Evolutionary conservation across 2,329 filamentous ascomycete species (phyloP), one percentile per base, ranked within the genome.

Genomic region (Arthrobotrys megalospora): DNA sequence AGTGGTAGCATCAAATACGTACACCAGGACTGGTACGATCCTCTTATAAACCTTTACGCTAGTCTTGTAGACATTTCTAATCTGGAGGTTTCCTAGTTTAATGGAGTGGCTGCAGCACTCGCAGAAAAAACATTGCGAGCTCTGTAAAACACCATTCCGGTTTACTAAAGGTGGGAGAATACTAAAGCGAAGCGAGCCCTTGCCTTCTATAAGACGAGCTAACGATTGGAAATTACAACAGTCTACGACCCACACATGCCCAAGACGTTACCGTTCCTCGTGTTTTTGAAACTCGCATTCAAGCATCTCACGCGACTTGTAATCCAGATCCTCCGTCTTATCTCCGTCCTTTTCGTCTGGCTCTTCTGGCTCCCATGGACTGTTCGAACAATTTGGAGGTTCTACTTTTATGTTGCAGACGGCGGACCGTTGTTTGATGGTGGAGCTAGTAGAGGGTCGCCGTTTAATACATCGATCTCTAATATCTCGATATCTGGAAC

Each of bases 21-120:
- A 79, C 96, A 99, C 84, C 96, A 99, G 85, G 93, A 96, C 84
- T 99, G 96, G 81, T 82, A 77, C 47, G 77, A n/a, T 5, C 38
- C 16, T 50, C 53, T 55, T 38, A 28, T 47, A 19, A 3, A 7
- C 50, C 14, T 4, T n/a, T n/a, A 34, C 3, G 38, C 58, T 5
- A 12, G 19, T 14, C 16, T n/a, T n/a, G 14, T 73, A 50, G 43
- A 32, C 10, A 62, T n/a, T n/a, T 24, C 41, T 53, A 36, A 21
- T 19, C 4, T 36, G n/a, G 19, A 3, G 7, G 14, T 47, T 62
- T 53, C n/a, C 19, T 58, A 82, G 81, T 84, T 86, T 99, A 85
- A 97, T 99, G 92, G 94, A 98, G 85, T 99, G 96, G 96, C 88
- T 99, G 21, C 95, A 94, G 62, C 96, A 99, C 85, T 98, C 96